These are phyloP conservation scores for Lepidium didymum DNA, from an alignment of 345 rosid genomes.

Conservation along the genomic window DNA sequence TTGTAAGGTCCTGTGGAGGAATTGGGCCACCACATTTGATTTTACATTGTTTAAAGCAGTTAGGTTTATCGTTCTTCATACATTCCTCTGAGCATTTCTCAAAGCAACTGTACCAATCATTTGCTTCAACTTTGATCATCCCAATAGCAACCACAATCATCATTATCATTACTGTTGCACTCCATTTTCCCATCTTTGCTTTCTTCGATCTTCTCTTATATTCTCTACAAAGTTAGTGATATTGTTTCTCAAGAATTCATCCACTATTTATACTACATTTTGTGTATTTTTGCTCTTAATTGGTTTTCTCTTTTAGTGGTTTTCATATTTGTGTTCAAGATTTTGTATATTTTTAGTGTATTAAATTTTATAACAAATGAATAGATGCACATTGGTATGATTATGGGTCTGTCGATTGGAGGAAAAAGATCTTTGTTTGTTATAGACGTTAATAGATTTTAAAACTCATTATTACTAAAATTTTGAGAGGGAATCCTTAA, in stretches of 20 bases:
- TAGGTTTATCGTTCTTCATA: neutral
- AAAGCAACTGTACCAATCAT: neutral
- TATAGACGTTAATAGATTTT: neutral
- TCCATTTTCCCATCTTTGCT: conserved; percentile 9
- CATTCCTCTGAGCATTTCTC: neutral
- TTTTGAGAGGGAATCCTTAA: no score
- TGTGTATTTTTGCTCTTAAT: neutral
- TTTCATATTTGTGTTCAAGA: neutral
- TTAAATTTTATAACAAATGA: neutral
- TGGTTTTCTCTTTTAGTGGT: neutral
- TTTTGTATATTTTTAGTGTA: neutral
- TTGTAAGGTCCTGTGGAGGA: conserved; percentile 6
- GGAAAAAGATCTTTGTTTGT: neutral
- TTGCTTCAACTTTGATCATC: neutral
- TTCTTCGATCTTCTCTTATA: neutral
- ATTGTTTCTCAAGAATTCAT: neutral
- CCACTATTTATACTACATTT: conserved; percentile 12
- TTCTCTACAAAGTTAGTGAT: neutral
- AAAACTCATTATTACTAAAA: no score
- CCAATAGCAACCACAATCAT: neutral
- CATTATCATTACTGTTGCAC: conserved; percentile 1
- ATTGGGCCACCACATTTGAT: conserved; percentile 18
- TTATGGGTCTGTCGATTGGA: neutral
- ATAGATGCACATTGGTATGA: no score
- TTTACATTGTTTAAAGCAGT: conserved; percentile 3